Percentiles rank a stretch among this genome's conserved stretches.
Evolutionary conservation across 2,329 filamentous ascomycete genomes (phyloP).

Genomic region (Aspergillus novofumigatus): DNA sequence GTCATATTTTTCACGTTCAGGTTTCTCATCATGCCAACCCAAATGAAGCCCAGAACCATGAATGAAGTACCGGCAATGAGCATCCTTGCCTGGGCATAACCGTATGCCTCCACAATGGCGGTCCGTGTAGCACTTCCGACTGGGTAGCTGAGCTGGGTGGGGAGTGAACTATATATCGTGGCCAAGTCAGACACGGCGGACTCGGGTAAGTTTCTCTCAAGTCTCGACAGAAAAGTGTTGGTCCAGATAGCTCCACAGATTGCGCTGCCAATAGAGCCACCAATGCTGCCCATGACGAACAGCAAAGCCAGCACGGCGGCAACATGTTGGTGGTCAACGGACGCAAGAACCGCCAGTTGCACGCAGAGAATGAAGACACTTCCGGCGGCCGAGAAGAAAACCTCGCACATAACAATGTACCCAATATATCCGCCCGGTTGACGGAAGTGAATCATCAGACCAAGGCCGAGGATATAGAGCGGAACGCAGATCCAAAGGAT

Average conservation of each 20-base stretch:
- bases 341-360: slow-evolving; percentile 52
- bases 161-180: slow-evolving; percentile 10
- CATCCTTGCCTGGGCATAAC: slow-evolving; percentile 40
- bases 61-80: slow-evolving; percentile 27
- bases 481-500: slow-evolving; percentile 46
- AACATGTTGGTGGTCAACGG: slow-evolving; percentile 49
- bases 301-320: slow-evolving; percentile 49
- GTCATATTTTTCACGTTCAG: background rate
- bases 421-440: slow-evolving; percentile 43
- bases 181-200: slow-evolving; percentile 6
- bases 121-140: slow-evolving; percentile 35
- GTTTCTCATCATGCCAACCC: slow-evolving; percentile 2
- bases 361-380: slow-evolving; percentile 49
- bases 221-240: slow-evolving; percentile 27
- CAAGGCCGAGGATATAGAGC: slow-evolving; percentile 45
- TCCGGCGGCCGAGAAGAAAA: slow-evolving; percentile 51
- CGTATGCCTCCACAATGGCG: slow-evolving; percentile 44
- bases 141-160: slow-evolving; percentile 24
- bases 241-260: slow-evolving; percentile 32
- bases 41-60: slow-evolving; percentile 10
- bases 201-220: slow-evolving; percentile 35
- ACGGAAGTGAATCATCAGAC: slow-evolving; percentile 51
- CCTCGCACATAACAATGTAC: slow-evolving; percentile 52
- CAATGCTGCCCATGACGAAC: slow-evolving; percentile 28
- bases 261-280: slow-evolving; percentile 27